A percentile compares a stretch with the other conserved stretches of the same genome.
Evolutionary conservation across 306 rosid genomes (phyloP).

Genomic region (Citrullus amarus): DNA sequence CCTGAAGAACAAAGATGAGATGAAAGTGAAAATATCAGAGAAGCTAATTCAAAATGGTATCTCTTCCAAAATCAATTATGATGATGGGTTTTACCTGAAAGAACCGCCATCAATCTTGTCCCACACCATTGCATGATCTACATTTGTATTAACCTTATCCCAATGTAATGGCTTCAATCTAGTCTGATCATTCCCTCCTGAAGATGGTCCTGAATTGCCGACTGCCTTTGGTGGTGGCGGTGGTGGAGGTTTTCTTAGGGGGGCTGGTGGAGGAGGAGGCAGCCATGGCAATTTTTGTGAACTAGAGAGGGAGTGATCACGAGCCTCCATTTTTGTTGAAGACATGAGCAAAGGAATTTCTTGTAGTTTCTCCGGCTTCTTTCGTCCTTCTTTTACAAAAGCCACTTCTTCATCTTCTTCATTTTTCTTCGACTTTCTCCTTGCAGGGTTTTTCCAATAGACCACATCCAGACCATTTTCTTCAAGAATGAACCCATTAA

Average conservation of each 20-base stretch:
- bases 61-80: neutral
- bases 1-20: conserved; percentile 22
- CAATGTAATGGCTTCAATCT: conserved; percentile 79
- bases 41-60: neutral
- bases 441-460: conserved; percentile 47
- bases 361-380: conserved; percentile 18
- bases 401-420: neutral
- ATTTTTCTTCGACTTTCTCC: conserved; percentile 11
- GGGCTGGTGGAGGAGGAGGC: neutral
- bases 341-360: conserved; percentile 44
- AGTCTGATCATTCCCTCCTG: neutral
- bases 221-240: conserved; percentile 11
- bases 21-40: neutral
- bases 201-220: neutral
- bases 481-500: conserved; percentile 49
- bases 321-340: conserved; percentile 26
- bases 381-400: conserved; percentile 8
- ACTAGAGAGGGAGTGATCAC: conserved; percentile 14
- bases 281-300: conserved; percentile 7
- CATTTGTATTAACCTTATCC: conserved; percentile 78
- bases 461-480: conserved; percentile 64
- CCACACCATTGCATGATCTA: conserved; percentile 77
- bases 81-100: conserved; percentile 32
- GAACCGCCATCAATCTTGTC: conserved; percentile 73
- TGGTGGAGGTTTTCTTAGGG: conserved; percentile 13